phyloP scores from a whole-genome alignment of 441 rosid species.

The Viola pubescens region DNA sequence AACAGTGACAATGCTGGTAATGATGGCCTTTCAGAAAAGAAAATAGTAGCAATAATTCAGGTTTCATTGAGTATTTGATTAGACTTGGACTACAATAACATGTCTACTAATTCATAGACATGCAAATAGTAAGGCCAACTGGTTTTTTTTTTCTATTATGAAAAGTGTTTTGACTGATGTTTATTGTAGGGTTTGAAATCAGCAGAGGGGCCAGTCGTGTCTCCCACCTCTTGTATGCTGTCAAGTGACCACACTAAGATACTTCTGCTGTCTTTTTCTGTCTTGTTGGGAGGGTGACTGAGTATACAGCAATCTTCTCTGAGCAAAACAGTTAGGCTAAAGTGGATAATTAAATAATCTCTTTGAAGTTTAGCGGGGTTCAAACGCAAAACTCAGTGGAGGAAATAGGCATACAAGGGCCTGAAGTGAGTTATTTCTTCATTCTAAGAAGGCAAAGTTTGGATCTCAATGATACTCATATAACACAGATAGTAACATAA shows the following conservation, averaged over 20 bases:
- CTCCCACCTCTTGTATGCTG: conserved; percentile 38
- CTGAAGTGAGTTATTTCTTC: not conserved
- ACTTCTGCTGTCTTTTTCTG: conserved; percentile 31
- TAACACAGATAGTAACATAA: not conserved
- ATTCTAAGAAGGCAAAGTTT: not conserved
- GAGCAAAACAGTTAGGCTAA: conserved; percentile 18
- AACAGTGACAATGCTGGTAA: not conserved
- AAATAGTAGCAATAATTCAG: conserved; percentile 3
- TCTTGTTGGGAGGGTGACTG: conserved; percentile 22
- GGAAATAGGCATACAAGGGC: not conserved
- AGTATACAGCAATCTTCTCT: conserved; percentile 23
- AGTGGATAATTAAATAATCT: conserved; percentile 27
- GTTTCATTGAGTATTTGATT: conserved; percentile 17
- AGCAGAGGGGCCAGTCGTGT: conserved; percentile 49
- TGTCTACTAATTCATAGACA: conserved; percentile 3
- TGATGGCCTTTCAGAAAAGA: not conserved
- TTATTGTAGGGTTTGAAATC: conserved; percentile 32
- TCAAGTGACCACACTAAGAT: conserved; percentile 25
- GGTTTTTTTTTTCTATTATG: conserved; percentile 6
- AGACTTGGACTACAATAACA: conserved; percentile 19
- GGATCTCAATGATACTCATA: not conserved
- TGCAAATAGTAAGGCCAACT: conserved; percentile 20
- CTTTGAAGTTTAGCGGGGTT: conserved; percentile 16
- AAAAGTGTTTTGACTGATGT: conserved; percentile 25
- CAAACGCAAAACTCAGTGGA: conserved; percentile 18